A percentile compares a stretch with the other conserved stretches of the same genome.
Evolutionary conservation across 2,329 filamentous ascomycete genomes (phyloP).

Genomic region (Aspergillus candidus): DNA sequence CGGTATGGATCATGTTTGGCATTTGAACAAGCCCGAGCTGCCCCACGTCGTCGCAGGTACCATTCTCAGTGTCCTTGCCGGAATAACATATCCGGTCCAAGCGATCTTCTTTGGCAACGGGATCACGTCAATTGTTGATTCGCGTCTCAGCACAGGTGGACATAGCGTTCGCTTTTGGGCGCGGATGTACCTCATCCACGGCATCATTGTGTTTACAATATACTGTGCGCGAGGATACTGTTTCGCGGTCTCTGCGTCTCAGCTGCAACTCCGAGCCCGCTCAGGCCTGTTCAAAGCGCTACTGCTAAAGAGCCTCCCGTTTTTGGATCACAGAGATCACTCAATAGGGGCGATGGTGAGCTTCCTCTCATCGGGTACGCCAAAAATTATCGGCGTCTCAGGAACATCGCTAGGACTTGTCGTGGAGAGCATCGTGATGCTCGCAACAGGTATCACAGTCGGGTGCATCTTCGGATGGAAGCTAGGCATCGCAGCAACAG

Average conservation of each 20-base stretch:
- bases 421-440: neutral
- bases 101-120: constrained; percentile 11
- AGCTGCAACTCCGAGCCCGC: constrained; percentile 7
- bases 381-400: neutral
- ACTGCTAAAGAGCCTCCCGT: neutral
- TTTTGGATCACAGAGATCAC: neutral
- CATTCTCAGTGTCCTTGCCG: constrained; percentile 5
- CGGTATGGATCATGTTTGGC: constrained; percentile 1
- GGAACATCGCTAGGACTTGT: constrained; percentile 1
- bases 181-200: constrained; percentile 8
- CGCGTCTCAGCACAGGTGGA: constrained; percentile 5
- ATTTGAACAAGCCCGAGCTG: constrained; percentile 2
- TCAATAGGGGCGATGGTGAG: neutral
- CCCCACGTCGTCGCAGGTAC: constrained; percentile 1
- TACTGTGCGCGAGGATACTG: constrained; percentile 7
- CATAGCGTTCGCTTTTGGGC: constrained; percentile 9
- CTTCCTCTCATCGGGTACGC: neutral
- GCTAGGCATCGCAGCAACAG: neutral
- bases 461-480: constrained; percentile 1
- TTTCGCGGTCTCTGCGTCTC: constrained; percentile 10
- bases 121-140: constrained; percentile 8
- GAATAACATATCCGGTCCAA: constrained; percentile 9
- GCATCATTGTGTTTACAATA: constrained; percentile 4
- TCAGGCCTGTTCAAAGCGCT: constrained; percentile 1
- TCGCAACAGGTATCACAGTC: neutral